phyloP scores from a whole-genome alignment of 768 basidiomycete genomes.

The Kwoniella dejecticola region DNA sequence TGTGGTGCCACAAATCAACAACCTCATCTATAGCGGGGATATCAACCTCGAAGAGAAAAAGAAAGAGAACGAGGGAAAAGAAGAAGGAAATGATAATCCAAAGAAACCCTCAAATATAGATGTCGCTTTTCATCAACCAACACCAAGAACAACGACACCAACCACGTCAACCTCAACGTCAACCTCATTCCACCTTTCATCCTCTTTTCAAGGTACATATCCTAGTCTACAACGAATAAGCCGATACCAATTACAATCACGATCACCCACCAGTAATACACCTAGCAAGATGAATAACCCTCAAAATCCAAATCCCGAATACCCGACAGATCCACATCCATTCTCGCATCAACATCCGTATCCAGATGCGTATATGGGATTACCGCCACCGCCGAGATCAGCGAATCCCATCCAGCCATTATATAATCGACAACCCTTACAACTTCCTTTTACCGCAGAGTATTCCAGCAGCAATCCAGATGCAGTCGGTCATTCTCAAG shows the following conservation, averaged over 20 bases:
- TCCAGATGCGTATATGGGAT: not conserved
- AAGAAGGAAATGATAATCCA: not conserved
- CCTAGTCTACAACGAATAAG: not conserved
- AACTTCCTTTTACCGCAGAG: not conserved
- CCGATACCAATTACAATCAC: no score
- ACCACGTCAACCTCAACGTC: no score
- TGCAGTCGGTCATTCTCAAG: no score
- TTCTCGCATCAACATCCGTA: not conserved
- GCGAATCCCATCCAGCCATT: not conserved
- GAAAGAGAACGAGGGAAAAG: not conserved
- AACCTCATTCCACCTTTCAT: not conserved
- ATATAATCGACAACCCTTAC: not conserved
- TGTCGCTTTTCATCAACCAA: not conserved
- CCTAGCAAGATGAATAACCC: no score
- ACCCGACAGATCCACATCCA: not conserved
- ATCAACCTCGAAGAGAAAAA: not conserved
- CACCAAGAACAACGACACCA: not conserved
- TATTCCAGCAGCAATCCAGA: not conserved
- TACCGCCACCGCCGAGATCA: slow-evolving; percentile 6
- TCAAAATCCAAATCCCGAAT: not conserved
- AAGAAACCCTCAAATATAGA: slow-evolving; percentile 1
- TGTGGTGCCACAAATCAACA: not conserved
- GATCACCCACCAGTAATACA: no score
- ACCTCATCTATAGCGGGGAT: not conserved
- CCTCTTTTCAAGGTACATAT: not conserved